phyloP scores from a whole-genome alignment of 306 rosid genomes.

The Sesbania bispinosa region DNA sequence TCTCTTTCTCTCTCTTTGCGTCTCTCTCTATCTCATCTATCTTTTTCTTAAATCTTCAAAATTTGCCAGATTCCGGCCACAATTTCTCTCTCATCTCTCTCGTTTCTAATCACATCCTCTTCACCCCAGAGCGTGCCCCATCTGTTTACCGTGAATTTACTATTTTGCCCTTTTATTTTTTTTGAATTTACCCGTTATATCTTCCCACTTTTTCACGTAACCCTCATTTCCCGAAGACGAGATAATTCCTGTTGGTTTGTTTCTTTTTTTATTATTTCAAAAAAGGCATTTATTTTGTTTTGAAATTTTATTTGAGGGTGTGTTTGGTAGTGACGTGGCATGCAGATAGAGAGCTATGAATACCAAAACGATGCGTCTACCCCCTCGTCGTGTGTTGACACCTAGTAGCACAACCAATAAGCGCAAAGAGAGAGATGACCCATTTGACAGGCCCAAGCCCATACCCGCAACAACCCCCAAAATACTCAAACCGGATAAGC shows the following conservation, averaged over 20 bases:
- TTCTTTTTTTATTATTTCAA: too few species aligned
- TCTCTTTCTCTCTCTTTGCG: neutral
- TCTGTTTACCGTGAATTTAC: neutral
- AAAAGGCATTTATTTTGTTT: neutral
- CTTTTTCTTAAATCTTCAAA: neutral
- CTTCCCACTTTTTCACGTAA: neutral
- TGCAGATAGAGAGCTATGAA: conserved; percentile 55
- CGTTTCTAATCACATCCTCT: neutral
- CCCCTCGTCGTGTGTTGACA: conserved; percentile 82
- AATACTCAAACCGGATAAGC: conserved; percentile 37
- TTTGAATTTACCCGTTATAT: neutral
- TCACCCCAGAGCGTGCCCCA: neutral
- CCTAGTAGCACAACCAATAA: conserved; percentile 36
- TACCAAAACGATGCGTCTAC: conserved; percentile 97
- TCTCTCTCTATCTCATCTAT: neutral
- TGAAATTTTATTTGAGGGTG: neutral
- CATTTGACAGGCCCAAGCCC: conserved; percentile 46
- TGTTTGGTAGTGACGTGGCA: conserved; percentile 73
- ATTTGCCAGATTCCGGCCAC: conserved; percentile 15
- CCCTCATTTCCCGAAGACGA: neutral
- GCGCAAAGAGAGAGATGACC: conserved; percentile 63
- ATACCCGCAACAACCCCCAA: conserved; percentile 24
- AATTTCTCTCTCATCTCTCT: neutral
- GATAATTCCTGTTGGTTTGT: neutral
- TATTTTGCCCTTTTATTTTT: neutral